phyloP scores from a whole-genome alignment of 1,284 basidiomycete genomes.

The Malassezia sp. region DNA sequence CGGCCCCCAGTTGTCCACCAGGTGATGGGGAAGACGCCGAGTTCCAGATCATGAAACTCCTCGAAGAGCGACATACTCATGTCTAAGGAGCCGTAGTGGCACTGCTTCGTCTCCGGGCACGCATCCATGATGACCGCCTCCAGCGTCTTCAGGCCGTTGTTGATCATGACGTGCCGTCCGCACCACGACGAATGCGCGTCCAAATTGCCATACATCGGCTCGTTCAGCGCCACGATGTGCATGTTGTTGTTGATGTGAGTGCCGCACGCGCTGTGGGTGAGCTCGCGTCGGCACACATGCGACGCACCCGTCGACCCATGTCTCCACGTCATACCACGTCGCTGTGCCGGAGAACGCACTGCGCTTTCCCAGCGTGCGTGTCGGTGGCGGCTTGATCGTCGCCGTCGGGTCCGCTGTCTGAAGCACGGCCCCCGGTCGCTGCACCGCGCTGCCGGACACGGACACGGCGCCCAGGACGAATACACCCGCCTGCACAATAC shows the following conservation, averaged over 20 bases:
- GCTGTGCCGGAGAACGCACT: slow-evolving; percentile 25
- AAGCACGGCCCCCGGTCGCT: too few species aligned
- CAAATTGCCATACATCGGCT: slow-evolving; percentile 35
- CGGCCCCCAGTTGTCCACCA: slow-evolving; percentile 24
- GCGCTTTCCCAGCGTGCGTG: not conserved
- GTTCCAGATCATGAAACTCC: slow-evolving; percentile 19
- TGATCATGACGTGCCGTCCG: slow-evolving; percentile 32
- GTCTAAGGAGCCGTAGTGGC: slow-evolving; percentile 32
- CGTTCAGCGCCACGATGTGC: slow-evolving; percentile 34
- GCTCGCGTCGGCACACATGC: not conserved
- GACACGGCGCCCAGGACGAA: too few species aligned
- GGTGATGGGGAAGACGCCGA: slow-evolving; percentile 34
- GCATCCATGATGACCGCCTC: slow-evolving; percentile 30
- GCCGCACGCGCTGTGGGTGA: slow-evolving; percentile 27
- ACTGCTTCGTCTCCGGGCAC: slow-evolving; percentile 33
- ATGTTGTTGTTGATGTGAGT: slow-evolving; percentile 20
- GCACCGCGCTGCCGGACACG: too few species aligned
- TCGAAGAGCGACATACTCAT: slow-evolving; percentile 38
- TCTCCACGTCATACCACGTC: slow-evolving; percentile 37
- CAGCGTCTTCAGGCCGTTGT: slow-evolving; percentile 25
- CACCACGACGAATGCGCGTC: slow-evolving; percentile 26
- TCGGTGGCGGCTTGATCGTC: too few species aligned
- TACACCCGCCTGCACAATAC: too few species aligned
- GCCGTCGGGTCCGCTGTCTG: too few species aligned
- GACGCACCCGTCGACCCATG: slow-evolving; percentile 31